Base-by-base conservation (phyloP, 257 asterid species). In the Lithospermum erythrorhizon region DNA sequence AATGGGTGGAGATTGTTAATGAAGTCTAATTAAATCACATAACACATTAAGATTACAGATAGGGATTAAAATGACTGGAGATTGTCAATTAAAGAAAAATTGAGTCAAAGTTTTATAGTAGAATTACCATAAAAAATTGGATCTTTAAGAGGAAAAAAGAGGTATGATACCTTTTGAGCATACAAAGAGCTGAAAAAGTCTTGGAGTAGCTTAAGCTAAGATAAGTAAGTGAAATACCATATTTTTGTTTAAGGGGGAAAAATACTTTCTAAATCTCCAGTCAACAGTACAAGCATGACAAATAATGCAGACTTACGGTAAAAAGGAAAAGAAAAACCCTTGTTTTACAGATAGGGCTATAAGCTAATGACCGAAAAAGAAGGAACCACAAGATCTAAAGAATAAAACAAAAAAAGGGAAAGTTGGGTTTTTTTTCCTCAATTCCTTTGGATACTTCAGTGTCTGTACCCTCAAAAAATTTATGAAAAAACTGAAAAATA, bases 391-490 rank as follows among this genome's bases (percentile, higher is more conserved):
- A 30, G 87, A 82, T 84, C 76, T 75, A 62, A 67, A 76, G 67
- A 71, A 74, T 73, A 59, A 62, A 65, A 73, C 68, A 48, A 29
- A 65, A 65, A 49, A 70, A 63, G 83, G 73, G 66, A 72, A 72
- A 65, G 61, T 27, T 71, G 68, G 62, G 71, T 58, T 72, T 57
- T 69, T 70, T 48, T 35, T 32, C 14, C 11, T 41, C 15, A 41
- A 41, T 41, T 53, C 81, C 73, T 57, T 9, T 65, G 78, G 74
- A 61, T 65, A n/a, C 20, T 60, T 16, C 49, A 48, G 49, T 20
- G 52, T 32, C 24, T n/a, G 23, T 15, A 21, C 49, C 53, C 5
- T 11, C 41, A 6, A 45, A 19, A 61, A 16, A 66, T 47, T 32
- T 58, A 64, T 22, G 59, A 58, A 63, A 52, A 57, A 61, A 65